Evolutionary conservation across 2,329 filamentous ascomycete species (phyloP), one percentile per base, ranked within the genome.

Genomic region (Xylaria sp.): DNA sequence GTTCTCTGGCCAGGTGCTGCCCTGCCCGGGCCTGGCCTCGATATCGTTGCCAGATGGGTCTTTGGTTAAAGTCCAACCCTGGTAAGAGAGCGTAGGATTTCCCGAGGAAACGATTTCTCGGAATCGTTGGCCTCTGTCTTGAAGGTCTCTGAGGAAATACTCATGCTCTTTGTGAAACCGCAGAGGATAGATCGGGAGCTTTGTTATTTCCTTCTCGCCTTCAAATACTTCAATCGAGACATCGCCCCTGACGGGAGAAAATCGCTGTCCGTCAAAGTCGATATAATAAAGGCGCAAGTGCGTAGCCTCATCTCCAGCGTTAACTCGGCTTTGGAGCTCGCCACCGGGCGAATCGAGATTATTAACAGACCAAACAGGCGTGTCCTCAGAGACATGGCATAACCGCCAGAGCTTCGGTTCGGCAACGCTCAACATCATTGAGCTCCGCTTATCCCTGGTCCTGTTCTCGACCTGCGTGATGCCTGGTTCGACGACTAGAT

Each of bases 371-470:
- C 63, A 66, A 13, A 27, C 23, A 15, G 63, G 63, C 27, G 57
- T 66, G 43, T 66, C 63, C 54, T 64, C 63, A 11, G 63, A 66
- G 19, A 66, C 35, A 33, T 66, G 59, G 54, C 63, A 66, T 5
- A 66, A 53, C 23, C 61, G 64, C 63, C 63, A 66, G 15, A 66
- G 60, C 23, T 64, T 66, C 11, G 63, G 61, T 21, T 66, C 63
- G 11, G 46, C 49, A 27, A 35, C 58, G 21, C 54, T 60, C 27
- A 58, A n/a, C 7, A 48, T 5, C 11, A 37, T 38, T 17, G 63
- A 55, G 31, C 52, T 66, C 9, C 57, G 60, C 37, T 61, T 66
- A 17, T 66, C 61, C 41, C 43, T 52, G 19, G 38, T 54, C 29
- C 25, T 55, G 40, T 35, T 64, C 47, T 64, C 62, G 23, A 55